Percentiles rank a stretch among this genome's conserved stretches.
Evolutionary conservation across 345 rosid genomes (phyloP).

Genomic region (Boechera divaricarpa): DNA sequence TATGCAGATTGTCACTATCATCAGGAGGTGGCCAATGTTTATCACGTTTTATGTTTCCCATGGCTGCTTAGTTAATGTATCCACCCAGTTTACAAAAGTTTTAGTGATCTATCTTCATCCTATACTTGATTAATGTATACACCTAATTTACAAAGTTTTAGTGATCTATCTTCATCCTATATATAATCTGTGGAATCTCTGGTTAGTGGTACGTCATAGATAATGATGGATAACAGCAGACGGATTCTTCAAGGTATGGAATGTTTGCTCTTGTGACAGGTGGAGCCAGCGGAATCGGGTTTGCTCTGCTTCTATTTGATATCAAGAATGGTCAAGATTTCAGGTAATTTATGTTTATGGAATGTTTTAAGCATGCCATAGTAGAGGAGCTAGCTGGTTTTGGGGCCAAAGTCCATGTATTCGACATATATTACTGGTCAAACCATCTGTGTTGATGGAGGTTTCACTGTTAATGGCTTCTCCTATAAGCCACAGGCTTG

Average conservation of each 20-base stretch:
- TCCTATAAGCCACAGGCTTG: background rate
- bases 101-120: background rate
- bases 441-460: background rate
- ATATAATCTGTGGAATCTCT: background rate
- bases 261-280: conserved; percentile 52
- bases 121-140: too few relatives aligned
- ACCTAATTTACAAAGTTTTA: too few relatives aligned
- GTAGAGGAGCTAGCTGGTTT: conserved; percentile 31
- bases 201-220: background rate
- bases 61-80: too few relatives aligned
- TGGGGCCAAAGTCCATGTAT: background rate
- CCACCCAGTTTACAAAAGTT: too few relatives aligned
- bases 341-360: background rate
- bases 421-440: background rate
- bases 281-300: conserved; percentile 53
- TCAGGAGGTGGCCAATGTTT: too few relatives aligned
- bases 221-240: conserved; percentile 43
- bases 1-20: too few relatives aligned
- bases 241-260: conserved; percentile 57
- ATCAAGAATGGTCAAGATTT: too few relatives aligned
- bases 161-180: background rate
- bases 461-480: background rate
- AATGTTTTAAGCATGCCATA: conserved; percentile 25
- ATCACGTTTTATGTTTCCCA: too few relatives aligned
- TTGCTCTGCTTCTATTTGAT: background rate